Conservation (phyloP, 495 filamentous ascomycete species). For the Neurospora sp. region DNA sequence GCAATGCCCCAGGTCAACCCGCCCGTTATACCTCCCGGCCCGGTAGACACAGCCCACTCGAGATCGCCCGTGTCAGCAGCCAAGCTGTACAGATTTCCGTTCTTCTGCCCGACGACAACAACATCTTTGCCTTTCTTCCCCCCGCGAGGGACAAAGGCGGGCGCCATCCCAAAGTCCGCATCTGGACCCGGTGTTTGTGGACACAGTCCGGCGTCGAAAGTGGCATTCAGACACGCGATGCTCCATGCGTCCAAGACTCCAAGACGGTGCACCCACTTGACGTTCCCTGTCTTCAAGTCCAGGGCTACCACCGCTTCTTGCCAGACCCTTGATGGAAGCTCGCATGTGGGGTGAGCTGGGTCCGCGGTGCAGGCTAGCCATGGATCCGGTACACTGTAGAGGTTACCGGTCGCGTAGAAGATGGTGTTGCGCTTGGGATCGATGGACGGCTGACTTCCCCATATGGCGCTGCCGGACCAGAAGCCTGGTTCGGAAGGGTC, state of each 20-base stretch:
- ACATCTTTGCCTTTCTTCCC: conserved; percentile 15
- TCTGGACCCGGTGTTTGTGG: conserved; percentile 25
- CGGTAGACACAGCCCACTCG: conserved; percentile 21
- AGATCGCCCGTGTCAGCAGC: conserved; percentile 19
- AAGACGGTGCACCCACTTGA: conserved; percentile 24
- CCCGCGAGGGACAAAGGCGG: conserved; percentile 16
- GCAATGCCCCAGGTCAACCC: conserved; percentile 32
- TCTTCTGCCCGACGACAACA: conserved; percentile 31
- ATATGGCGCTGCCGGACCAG: conserved; percentile 27
- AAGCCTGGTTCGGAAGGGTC: neutral
- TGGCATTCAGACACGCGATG: conserved; percentile 16
- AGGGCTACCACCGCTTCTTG: conserved; percentile 24
- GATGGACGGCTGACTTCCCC: conserved; percentile 33
- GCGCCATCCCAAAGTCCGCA: conserved; percentile 36
- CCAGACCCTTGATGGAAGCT: conserved; percentile 9
- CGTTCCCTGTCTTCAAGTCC: conserved; percentile 17
- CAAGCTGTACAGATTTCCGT: conserved; percentile 26
- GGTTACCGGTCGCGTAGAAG: conserved; percentile 30
- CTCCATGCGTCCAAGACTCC: conserved; percentile 22
- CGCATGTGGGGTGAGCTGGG: neutral
- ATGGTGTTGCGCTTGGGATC: conserved; percentile 23
- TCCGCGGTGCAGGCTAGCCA: conserved; percentile 17
- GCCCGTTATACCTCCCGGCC: conserved; percentile 16
- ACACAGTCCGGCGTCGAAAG: conserved; percentile 10
- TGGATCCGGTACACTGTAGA: conserved; percentile 16